phyloP scores from a whole-genome alignment of 257 asterid species.

The Solanum virginianum region DNA sequence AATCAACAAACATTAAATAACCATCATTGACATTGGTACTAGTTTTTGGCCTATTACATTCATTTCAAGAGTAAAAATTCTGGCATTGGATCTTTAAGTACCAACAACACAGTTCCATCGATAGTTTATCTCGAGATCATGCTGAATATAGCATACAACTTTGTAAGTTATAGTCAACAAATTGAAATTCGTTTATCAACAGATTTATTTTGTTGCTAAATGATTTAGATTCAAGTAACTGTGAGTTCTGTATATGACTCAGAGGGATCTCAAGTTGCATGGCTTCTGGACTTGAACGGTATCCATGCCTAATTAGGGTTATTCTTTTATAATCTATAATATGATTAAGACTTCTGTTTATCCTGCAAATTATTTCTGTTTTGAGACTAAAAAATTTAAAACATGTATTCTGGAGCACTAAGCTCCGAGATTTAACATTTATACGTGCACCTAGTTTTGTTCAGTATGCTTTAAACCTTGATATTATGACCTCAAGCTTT shows the following conservation, averaged over 20 bases:
- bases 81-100: not conserved
- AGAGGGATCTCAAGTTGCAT: not conserved
- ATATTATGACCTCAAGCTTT: not conserved
- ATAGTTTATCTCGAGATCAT: not conserved
- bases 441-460: not conserved
- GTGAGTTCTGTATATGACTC: not conserved
- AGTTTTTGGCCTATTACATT: not conserved
- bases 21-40: not conserved
- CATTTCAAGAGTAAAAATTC: not conserved
- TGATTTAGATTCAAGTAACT: not conserved
- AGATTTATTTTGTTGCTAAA: not conserved
- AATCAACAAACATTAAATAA: not conserved
- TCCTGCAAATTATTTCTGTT: not conserved
- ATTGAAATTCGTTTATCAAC: not conserved
- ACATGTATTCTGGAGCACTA: not conserved
- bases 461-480: not conserved
- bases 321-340: not conserved
- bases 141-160: not conserved
- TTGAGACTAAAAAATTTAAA: not conserved
- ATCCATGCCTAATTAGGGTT: not conserved
- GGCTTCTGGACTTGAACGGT: not conserved
- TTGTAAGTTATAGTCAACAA: not conserved
- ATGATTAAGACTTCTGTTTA: not conserved
- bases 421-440: not conserved
- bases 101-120: not conserved